Evolutionary conservation across 2,329 filamentous ascomycete species (phyloP), one percentile per base, ranked within the genome.

Genomic region (Aureobasidium sp.): DNA sequence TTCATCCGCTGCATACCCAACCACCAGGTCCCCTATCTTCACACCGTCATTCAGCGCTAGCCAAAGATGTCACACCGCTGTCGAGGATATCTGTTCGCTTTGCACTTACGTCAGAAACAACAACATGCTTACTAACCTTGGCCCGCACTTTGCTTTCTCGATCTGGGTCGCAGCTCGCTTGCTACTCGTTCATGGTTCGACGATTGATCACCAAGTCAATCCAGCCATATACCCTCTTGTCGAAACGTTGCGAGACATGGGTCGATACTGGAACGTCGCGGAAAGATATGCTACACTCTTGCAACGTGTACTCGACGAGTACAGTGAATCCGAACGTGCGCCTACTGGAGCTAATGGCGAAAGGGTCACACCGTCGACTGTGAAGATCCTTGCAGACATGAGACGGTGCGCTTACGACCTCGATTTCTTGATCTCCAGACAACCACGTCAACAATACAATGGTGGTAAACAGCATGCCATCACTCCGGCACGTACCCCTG

Each of bases 361-460:
- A 66, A 82, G 87, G 3, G 82, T 89, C 29, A 91, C 89, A 0
- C 90, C 91, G 0, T 90, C 86, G 19, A 90, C 87, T 0, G 90
- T 96, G 46, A 88, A 86, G 69, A 96, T 96, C 57, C 76, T 96
- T 0, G 88, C 90, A 1, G 92, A 96, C 68, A 96, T 96, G 92
- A 83, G 92, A 21, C 81, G 92, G 21, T 95, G 89, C 53, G 92
- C 90, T 0, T 95, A 92, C 68, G 92, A 96, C 69, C 80, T 96
- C 4, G 92, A 96, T 69, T 90, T 95, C 65, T 77, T 96, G 33
- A 96, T 96, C 63, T 91, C 89, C 4, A 82, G 89, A 9, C 90
- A 95, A 72, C 90, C 89, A 1, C 78, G 74, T 75, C 55, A 79
- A 79, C 63, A 69, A 71, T 69, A 67, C 54, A 64, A 63, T 7